Evolutionary conservation across 2,329 filamentous ascomycete species (phyloP), one percentile per base, ranked within the genome.

Genomic region (Triangularia setosa): DNA sequence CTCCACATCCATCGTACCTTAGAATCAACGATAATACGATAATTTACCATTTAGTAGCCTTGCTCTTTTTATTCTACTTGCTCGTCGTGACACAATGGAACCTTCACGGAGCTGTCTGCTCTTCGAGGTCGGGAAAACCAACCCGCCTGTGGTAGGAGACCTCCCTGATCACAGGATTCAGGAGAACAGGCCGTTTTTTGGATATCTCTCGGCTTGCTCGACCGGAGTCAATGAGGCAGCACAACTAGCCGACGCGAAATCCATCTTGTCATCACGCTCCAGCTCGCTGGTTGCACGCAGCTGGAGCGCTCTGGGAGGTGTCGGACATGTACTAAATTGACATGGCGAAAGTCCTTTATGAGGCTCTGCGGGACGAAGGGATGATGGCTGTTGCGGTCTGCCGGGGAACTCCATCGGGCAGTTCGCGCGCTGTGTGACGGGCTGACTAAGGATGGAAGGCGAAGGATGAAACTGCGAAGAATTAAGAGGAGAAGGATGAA

Each of bases 261-360:
- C 7, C 75, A 80, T 64, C 68, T 81, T 0, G 68, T 73, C 11
- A 69, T 70, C 57, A 75, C 75, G 0, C 80, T 63, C 62, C 77
- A 80, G 67, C 68, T 79, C 2, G 76, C 75, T 0, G 77, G 77
- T 1, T 79, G 0, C 76, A 79, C 64, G 77, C 80, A 4, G 69
- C 81, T 48, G 78, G 78, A 0, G 76, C 77, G 0, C 69, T 80
- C 0, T 81, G 78, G 79, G 67, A 74, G 4, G 75, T 79, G 7
- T 54, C 44, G 5, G 62, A 64, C 44, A 24, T 1, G 21, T 9
- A 55, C 23, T 64, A 40, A 9, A 40, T 56, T n/a, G 57, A 56
- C 40, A 44, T 64, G 18, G 56, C 53, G 18, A 21, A 9, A 9
- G 48, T 53, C 9, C 9, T 53, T 2, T 53, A 53, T 21, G 48